Base-by-base conservation (phyloP, 192 early-diverging fungal species). In the Spizellomyces punctatus region DNA sequence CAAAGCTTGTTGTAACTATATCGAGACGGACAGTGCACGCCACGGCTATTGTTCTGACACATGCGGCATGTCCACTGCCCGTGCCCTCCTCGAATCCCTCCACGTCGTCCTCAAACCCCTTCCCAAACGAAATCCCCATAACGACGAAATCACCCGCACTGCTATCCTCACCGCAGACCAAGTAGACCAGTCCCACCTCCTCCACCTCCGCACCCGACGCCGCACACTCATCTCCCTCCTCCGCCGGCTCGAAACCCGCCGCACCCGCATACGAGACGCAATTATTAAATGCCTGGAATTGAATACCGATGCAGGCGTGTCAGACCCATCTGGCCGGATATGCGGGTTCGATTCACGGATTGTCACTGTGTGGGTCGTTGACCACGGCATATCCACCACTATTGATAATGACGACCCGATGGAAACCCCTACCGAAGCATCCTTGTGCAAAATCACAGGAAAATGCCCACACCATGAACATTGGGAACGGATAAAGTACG, bases 401-500 rank as follows among this genome's bases (percentile, higher is more conserved):
- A 36, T 36, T 3, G 27, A 36, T 36, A 36, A 36, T 36, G 27
- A 36, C 27, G 27, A 36, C 27, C 27, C 27, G 0, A 36, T 36
- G 27, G 27, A 36, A 2, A 36, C 27, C 27, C 27, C 27, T 2
- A 36, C 27, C 27, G 27, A 36, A 36, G 27, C 27, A 3, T 36
- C 27, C 27, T 36, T 36, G 27, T 36, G 27, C 27, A 36, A 36
- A 3, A 36, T 2, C 27, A 36, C 27, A 36, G 27, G 27, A 36
- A 36, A 36, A 36, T 78, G 77, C 54, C 63, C 71, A 2, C 54
- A 61, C 47, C 77, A 78, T 58, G 72, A 74, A 46, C 54, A 46
- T 4, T 78, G 77, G 77, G 77, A 78, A 6, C n/a, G 27, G 46
- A 21, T 67, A 2, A 78, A 78, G 49, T 47, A 17, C 41, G 62